phyloP scores from a whole-genome alignment of 768 basidiomycete species.

The Omphalotus guepiniiformis region DNA sequence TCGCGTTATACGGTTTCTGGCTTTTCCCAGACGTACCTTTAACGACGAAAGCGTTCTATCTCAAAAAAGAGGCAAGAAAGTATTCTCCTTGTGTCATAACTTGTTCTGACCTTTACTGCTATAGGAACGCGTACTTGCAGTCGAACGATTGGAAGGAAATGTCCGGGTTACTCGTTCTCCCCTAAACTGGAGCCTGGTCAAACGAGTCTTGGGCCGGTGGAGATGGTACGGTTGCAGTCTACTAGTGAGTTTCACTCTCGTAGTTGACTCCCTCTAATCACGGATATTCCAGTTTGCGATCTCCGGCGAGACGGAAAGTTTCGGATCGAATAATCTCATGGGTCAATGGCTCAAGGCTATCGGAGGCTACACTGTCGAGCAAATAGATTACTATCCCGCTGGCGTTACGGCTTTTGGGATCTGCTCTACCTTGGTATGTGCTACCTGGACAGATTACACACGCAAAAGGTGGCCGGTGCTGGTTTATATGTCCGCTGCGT shows the following conservation, averaged over 20 bases:
- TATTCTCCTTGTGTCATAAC: constrained; percentile 10
- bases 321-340: constrained; percentile 71
- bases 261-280: neutral
- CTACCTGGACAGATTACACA: constrained; percentile 59
- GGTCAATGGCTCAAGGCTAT: constrained; percentile 65
- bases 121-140: constrained; percentile 54
- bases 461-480: constrained; percentile 59
- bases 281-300: constrained; percentile 47
- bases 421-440: constrained; percentile 56
- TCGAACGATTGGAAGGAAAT: constrained; percentile 39
- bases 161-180: constrained; percentile 35
- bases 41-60: constrained; percentile 60
- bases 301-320: constrained; percentile 64
- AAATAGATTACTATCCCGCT: constrained; percentile 59
- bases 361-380: constrained; percentile 58
- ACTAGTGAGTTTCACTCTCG: constrained; percentile 35
- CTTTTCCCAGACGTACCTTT: constrained; percentile 70
- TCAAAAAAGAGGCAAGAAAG: constrained; percentile 47
- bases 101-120: neutral
- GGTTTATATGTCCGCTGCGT: constrained; percentile 56
- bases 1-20: constrained; percentile 67
- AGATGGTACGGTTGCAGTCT: constrained; percentile 67
- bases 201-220: constrained; percentile 54
- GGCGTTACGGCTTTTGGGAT: constrained; percentile 66
- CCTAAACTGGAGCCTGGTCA: constrained; percentile 43